Evolutionary conservation across 768 basidiomycete genomes (phyloP), one percentile per base, ranked within the genome.

Genomic region (Leucocoprinus birnbaumii): DNA sequence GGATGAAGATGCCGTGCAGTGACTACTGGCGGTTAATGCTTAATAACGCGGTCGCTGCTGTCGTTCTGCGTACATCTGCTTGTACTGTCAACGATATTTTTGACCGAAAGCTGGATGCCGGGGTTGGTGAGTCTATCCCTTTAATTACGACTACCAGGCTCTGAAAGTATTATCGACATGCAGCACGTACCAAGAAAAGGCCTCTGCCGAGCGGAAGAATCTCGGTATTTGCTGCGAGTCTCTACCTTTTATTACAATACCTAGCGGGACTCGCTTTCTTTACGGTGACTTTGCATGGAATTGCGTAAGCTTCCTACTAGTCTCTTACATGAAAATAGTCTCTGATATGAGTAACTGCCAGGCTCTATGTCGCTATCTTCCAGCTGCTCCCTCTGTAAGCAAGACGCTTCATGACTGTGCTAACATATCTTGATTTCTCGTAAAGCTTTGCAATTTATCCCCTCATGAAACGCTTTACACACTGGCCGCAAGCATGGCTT

Each of bases 401-500:
- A 44, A 16, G 14, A 21, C 37, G 8, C 37, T 55, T 24, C 47
- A 35, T 40, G 11, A 22, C 21, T 26, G 22, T 26, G 25, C 16
- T 53, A 38, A 42, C 45, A 19, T 41, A 50, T 37, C 26, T 18
- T 35, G 22, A 35, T n/a, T 42, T 44, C n/a, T 9, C 11, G 11
- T 31, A 5, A 41, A 77, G 74, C 35, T 73, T 74, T 57, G 69
- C 71, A 7, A 64, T 79, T 48, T 81, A 80, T 62, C 83, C 83
- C 11, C 69, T 84, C 7, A 68, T 83, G 50, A 85, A 85, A 60
- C 72, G 82, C 7, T 65, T 76, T 37, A 84, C 82, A 0, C 67
- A 82, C 58, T 85, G 82, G 82, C 83, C 83, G 0, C 83, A 85
- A 60, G 80, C 80, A 0, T 83, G 80, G 80, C 75, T 85, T 1